Conservation (phyloP, 192 early-diverging fungal species). For the Dispira simplex region DNA sequence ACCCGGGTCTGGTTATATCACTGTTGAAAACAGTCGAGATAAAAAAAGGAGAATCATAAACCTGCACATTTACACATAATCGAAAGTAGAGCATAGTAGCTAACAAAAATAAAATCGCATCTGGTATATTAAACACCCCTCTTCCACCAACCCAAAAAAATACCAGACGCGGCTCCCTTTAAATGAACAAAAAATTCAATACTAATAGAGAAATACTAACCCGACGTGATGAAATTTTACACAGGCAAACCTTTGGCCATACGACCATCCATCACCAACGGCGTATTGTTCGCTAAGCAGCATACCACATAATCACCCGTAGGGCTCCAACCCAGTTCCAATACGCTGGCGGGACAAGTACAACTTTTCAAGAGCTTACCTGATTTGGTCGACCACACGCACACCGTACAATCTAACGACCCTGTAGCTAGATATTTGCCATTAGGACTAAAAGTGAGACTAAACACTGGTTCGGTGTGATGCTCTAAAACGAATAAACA, state of each 20-base stretch:
- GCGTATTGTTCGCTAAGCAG: constrained; percentile 2
- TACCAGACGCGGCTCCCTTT: too few relatives aligned
- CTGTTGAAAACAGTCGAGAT: too few relatives aligned
- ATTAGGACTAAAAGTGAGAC: constrained; percentile 51
- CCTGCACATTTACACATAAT: too few relatives aligned
- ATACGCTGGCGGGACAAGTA: neutral
- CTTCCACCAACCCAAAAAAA: too few relatives aligned
- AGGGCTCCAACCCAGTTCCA: neutral
- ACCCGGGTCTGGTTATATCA: too few relatives aligned
- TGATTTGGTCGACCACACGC: constrained; percentile 35
- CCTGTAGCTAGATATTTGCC: constrained; percentile 49
- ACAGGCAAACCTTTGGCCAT: neutral
- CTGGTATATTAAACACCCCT: too few relatives aligned
- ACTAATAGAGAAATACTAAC: too few relatives aligned
- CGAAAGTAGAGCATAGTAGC: too few relatives aligned
- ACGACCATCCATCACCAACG: neutral
- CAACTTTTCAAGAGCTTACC: constrained; percentile 1
- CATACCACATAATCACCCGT: constrained; percentile 4
- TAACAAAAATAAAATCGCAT: too few relatives aligned
- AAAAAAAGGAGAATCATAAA: too few relatives aligned
- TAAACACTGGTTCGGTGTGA: constrained; percentile 40
- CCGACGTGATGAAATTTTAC: too few relatives aligned
- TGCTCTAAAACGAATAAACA: constrained; percentile 41
- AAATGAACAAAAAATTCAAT: too few relatives aligned
- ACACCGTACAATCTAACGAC: constrained; percentile 45